Base-by-base conservation (phyloP, 441 rosid genomes). In the Rhodomyrtus psidioides region DNA sequence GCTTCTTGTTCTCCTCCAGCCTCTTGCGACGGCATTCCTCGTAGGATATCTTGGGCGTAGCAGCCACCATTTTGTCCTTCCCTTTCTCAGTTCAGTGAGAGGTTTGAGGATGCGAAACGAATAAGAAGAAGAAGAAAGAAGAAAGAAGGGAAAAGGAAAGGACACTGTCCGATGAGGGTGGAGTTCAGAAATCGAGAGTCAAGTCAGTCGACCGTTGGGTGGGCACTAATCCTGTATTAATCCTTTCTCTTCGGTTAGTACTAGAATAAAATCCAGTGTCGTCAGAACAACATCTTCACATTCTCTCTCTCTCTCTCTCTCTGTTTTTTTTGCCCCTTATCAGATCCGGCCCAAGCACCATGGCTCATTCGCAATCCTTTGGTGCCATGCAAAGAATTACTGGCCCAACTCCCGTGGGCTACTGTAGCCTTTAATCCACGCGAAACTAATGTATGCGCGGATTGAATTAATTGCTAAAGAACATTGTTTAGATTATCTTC, bases 1-100 rank as follows among this genome's bases (percentile, higher is more conserved):
- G 88, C 90, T 91, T 93, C 94, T 88, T 91, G 92, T 95, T 95
- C 86, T 93, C 96, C 86, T 94, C 96, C 74, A 95, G 62, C 86
- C 95, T 91, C 90, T 84, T 87, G 30, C 84, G 91, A 46, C 96
- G 94, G 83, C 75, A 76, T 79, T 93, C 93, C 86, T 93, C 98
- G 87, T 93, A 95, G 9, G 92, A 55, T 4, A 14, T 44, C 79
- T 83, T 83, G 79, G 59, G 62, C 87, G 84, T 86, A 6, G 85
- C 74, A 60, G 76, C 89, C 42, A 90, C 93, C 94, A 93, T 88
- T 84, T 87, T 53, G 56, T 87, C 21, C 82, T 1, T 89, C 83
- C 83, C 49, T 83, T n/a, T 51, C 53, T 79, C 60, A 27, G 53
- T 51, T 70, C 79, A 39, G 79, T 13, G 4, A 70, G 46, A 65